These are phyloP conservation scores for Akanthomyces uredinophilus DNA, from an alignment of 2,329 filamentous ascomycete species.

Conservation along the genomic window DNA sequence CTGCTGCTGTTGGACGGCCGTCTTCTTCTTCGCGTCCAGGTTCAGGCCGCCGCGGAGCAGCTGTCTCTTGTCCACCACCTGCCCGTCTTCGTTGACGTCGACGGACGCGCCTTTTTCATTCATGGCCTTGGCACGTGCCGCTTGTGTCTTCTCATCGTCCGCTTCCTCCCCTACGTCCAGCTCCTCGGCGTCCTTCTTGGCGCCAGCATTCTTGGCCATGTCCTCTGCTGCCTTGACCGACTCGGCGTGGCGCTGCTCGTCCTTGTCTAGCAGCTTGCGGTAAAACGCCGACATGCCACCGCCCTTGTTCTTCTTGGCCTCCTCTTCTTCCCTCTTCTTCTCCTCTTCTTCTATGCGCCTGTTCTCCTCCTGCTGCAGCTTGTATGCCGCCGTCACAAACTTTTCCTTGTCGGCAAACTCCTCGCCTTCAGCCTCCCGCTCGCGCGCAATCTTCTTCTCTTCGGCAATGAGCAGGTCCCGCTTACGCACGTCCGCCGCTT, in stretches of 20 bases:
- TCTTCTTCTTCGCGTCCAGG: constrained; percentile 58
- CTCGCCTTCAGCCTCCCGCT: constrained; percentile 75
- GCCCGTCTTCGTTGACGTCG: constrained; percentile 73
- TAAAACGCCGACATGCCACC: constrained; percentile 78
- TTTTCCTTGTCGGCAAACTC: constrained; percentile 78
- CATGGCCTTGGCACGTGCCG: constrained; percentile 62
- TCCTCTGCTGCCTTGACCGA: constrained; percentile 63
- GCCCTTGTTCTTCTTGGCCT: constrained; percentile 56
- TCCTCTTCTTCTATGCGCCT: constrained; percentile 67
- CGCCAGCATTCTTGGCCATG: constrained; percentile 37
- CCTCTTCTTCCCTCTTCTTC: constrained; percentile 56
- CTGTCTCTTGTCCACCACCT: constrained; percentile 80
- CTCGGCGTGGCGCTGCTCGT: constrained; percentile 65
- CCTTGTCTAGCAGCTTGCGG: constrained; percentile 64
- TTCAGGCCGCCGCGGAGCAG: constrained; percentile 73
- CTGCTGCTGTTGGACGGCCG: constrained; percentile 26
- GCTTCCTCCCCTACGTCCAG: constrained; percentile 25
- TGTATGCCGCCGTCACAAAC: constrained; percentile 81
- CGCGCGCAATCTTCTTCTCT: constrained; percentile 72
- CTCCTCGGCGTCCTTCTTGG: neutral
- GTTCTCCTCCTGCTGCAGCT: constrained; percentile 74
- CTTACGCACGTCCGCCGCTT: constrained; percentile 70
- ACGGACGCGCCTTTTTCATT: constrained; percentile 58
- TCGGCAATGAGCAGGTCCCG: constrained; percentile 73
- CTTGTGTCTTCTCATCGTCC: constrained; percentile 49